These are phyloP conservation scores for Eimeria nieschulzi DNA, from an alignment of 169 alveolate genomes.

Conservation along the genomic window DNA sequence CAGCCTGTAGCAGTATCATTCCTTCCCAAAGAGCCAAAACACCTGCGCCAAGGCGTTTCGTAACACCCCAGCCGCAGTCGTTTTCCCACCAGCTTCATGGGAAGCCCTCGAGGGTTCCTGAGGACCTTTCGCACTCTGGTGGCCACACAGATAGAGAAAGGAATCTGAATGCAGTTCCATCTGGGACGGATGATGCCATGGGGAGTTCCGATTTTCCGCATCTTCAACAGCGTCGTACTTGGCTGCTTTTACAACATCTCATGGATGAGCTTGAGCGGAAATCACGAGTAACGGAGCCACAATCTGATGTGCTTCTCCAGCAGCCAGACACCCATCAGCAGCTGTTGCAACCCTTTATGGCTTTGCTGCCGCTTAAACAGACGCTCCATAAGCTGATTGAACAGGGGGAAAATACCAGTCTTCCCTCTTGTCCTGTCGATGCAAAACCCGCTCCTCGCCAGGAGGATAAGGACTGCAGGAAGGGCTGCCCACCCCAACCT, in stretches of 20 bases:
- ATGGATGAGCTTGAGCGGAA: conserved; percentile 34
- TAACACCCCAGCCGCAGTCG: too few relatives aligned
- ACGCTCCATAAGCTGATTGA: not conserved
- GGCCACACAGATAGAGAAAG: too few relatives aligned
- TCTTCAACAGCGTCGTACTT: conserved; percentile 56
- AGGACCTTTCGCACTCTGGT: too few relatives aligned
- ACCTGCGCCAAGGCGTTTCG: too few relatives aligned
- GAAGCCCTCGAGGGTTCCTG: too few relatives aligned
- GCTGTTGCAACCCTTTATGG: conserved; percentile 31
- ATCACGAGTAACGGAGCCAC: not conserved
- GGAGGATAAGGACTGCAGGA: too few relatives aligned
- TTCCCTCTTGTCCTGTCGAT: not conserved
- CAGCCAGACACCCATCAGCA: conserved; percentile 37
- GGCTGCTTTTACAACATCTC: conserved; percentile 58
- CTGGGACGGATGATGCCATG: not conserved
- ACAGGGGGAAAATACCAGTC: not conserved
- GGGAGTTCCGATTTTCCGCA: conserved; percentile 6
- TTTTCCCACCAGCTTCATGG: too few relatives aligned
- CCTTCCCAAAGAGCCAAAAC: too few relatives aligned
- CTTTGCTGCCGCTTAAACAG: conserved; percentile 1
- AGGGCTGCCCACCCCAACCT: not conserved
- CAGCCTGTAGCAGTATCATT: too few relatives aligned
- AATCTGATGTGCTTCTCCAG: conserved; percentile 23
- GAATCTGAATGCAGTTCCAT: too few relatives aligned
- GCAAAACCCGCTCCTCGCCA: too few relatives aligned